Conservation (phyloP, 345 rosid genomes). For the Reutealis trisperma region DNA sequence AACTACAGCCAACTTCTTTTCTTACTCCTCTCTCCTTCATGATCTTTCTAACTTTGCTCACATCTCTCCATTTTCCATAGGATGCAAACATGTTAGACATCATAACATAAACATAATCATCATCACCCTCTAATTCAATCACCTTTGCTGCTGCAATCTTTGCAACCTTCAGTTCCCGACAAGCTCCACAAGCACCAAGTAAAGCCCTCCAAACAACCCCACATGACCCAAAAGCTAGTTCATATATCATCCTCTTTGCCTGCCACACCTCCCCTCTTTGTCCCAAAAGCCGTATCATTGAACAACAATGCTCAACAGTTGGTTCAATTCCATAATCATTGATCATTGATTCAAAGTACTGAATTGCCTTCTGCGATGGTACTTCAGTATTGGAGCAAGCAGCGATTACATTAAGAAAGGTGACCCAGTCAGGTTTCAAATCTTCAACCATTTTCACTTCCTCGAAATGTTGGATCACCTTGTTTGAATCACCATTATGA, state of each 20-base stretch:
- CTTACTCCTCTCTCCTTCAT: constrained; percentile 56
- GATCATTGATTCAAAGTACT: constrained; percentile 58
- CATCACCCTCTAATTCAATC: constrained; percentile 46
- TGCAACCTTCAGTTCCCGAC: constrained; percentile 50
- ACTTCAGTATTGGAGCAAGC: constrained; percentile 55
- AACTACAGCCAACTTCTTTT: constrained; percentile 69
- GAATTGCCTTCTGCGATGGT: constrained; percentile 38
- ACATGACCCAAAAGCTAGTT: constrained; percentile 44
- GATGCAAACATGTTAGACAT: constrained; percentile 63
- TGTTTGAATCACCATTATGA: constrained; percentile 53
- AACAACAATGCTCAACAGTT: constrained; percentile 65
- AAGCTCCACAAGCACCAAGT: constrained; percentile 62
- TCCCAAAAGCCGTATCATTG: constrained; percentile 65
- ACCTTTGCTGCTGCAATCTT: constrained; percentile 48
- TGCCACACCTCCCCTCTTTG: constrained; percentile 47
- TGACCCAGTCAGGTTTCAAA: constrained; percentile 61
- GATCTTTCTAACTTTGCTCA: constrained; percentile 51
- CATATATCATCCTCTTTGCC: constrained; percentile 47
- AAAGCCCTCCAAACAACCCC: constrained; percentile 68
- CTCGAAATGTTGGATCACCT: constrained; percentile 48
- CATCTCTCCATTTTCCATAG: constrained; percentile 62
- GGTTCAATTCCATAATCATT: constrained; percentile 61
- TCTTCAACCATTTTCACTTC: constrained; percentile 41
- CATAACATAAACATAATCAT: constrained; percentile 63
- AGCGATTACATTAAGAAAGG: constrained; percentile 71